Evolutionary conservation across 257 asterid genomes (phyloP).

Genomic region (Przewalskia tangutica): DNA sequence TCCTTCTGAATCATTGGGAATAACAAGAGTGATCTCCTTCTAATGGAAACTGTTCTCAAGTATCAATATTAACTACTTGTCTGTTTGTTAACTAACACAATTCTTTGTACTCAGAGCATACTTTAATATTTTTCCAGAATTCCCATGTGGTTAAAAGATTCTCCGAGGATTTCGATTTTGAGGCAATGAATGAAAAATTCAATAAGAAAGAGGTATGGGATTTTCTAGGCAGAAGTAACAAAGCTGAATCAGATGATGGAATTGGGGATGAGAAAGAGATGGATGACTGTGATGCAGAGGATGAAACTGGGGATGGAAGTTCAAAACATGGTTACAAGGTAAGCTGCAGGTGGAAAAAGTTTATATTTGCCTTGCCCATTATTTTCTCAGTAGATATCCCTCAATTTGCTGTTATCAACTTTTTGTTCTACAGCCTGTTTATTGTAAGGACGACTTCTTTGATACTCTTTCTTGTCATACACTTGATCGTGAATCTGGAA

Average conservation of each 20-base stretch:
- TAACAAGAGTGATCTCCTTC: neutral
- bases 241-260: constrained; percentile 12
- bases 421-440: constrained; percentile 13
- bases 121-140: neutral
- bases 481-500: constrained; percentile 6
- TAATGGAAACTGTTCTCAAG: neutral
- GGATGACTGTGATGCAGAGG: neutral
- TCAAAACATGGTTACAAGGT: constrained; percentile 11
- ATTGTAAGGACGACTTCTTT: constrained; percentile 24
- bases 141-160: constrained; percentile 6
- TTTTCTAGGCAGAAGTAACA: constrained; percentile 13
- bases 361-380: neutral
- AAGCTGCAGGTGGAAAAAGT: neutral
- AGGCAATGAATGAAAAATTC: constrained; percentile 28
- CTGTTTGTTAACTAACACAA: neutral
- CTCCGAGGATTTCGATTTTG: constrained; percentile 24
- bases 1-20: neutral
- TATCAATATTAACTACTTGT: neutral
- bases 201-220: constrained; percentile 30
- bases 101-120: neutral
- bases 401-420: neutral
- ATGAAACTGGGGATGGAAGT: constrained; percentile 1
- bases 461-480: constrained; percentile 19
- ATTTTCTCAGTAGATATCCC: neutral
- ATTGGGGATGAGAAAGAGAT: neutral